A percentile compares a stretch with the other conserved stretches of the same genome.
Evolutionary conservation across 352 stramenopile genomes (phyloP).

Genomic region (Globisporangium parvum): DNA sequence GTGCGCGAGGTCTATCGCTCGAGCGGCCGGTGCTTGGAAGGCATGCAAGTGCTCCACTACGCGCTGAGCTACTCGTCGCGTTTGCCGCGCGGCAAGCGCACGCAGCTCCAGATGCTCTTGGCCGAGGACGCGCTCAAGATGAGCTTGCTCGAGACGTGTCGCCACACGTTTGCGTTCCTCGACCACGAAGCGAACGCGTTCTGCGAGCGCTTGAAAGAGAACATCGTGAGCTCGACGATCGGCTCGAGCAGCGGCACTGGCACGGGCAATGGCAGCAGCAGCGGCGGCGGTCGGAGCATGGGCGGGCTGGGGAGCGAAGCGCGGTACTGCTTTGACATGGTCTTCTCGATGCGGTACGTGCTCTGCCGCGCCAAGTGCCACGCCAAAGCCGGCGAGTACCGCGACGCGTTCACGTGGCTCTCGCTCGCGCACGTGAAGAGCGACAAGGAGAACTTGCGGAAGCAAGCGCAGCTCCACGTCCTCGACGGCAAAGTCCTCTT

Average conservation of each 20-base stretch:
- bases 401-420: slow-evolving; percentile 62
- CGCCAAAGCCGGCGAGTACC: slow-evolving; percentile 42
- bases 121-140: slow-evolving; percentile 75
- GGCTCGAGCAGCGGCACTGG: slow-evolving; percentile 27
- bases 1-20: slow-evolving; percentile 74
- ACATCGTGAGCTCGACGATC: slow-evolving; percentile 26
- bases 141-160: slow-evolving; percentile 64
- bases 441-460: slow-evolving; percentile 62
- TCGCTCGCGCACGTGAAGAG: slow-evolving; percentile 74
- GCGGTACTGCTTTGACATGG: slow-evolving; percentile 79
- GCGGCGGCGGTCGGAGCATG: slow-evolving; percentile 41
- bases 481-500: slow-evolving; percentile 60
- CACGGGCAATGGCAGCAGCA: slow-evolving; percentile 53
- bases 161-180: slow-evolving; percentile 66
- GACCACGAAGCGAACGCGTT: slow-evolving; percentile 74
- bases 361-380: slow-evolving; percentile 59
- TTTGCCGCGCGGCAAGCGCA: slow-evolving; percentile 72
- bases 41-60: slow-evolving; percentile 72
- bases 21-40: slow-evolving; percentile 74
- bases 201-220: slow-evolving; percentile 65
- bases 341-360: slow-evolving; percentile 68
- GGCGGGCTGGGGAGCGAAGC: slow-evolving; percentile 71
- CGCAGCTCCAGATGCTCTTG: slow-evolving; percentile 69
- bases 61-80: slow-evolving; percentile 66
- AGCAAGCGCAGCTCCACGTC: slow-evolving; percentile 58